Evolutionary conservation across 139 green algal genomes (phyloP).

Genomic region (Tetradesmus lagerheimii): DNA sequence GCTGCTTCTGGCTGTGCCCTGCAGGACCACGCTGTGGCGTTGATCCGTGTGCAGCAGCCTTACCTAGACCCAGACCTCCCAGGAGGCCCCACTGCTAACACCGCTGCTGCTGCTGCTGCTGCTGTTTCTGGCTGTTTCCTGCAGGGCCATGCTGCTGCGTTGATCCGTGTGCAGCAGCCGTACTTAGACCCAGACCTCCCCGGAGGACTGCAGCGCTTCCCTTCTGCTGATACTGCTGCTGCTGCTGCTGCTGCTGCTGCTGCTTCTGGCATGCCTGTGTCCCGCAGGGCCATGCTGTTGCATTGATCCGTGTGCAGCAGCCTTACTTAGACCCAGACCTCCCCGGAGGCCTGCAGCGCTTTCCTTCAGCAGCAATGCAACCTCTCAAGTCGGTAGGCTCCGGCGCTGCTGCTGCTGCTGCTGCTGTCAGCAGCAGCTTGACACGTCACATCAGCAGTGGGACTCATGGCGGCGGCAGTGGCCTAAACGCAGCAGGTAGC

Average conservation of each 20-base stretch:
- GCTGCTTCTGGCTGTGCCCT: background rate
- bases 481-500: background rate
- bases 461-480: background rate
- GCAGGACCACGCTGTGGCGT: constrained; percentile 29
- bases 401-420: background rate
- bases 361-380: constrained; percentile 31
- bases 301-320: constrained; percentile 15
- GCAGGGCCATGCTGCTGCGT: background rate
- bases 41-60: constrained; percentile 16
- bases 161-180: background rate
- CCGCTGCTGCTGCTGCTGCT: too few relatives aligned
- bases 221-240: background rate
- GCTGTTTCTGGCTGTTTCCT: too few relatives aligned
- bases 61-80: constrained; percentile 4
- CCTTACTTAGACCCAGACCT: constrained; percentile 20
- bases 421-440: background rate
- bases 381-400: background rate
- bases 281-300: constrained; percentile 21
- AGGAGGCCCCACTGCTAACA: too few relatives aligned
- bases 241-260: background rate
- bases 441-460: background rate
- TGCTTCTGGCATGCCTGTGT: background rate
- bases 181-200: too few relatives aligned
- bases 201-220: background rate
- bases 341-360: background rate